Conservation (phyloP, 495 filamentous ascomycete genomes). For the Xylaria acuta region DNA sequence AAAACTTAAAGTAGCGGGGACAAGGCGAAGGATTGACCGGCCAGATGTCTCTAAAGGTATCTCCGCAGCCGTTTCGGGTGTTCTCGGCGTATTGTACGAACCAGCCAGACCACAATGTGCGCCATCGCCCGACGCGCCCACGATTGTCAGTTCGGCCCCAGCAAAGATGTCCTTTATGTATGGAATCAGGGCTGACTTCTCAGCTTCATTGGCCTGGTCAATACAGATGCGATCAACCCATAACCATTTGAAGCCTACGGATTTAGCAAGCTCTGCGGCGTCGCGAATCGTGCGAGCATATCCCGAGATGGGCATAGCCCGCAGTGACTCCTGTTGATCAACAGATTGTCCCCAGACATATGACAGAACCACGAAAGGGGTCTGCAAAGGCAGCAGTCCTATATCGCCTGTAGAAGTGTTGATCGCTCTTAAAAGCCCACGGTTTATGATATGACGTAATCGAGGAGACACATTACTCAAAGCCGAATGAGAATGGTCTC, state of each 20-base stretch:
- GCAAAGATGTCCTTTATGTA: slow-evolving; percentile 17
- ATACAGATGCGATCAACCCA: slow-evolving; percentile 17
- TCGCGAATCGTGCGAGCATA: not conserved
- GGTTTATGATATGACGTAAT: not conserved
- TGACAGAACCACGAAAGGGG: not conserved
- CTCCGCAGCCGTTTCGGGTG: not conserved
- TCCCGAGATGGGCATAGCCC: not conserved
- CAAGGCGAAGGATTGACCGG: not conserved
- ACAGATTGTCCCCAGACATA: not conserved
- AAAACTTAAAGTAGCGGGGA: not conserved
- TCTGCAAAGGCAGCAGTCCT: not conserved
- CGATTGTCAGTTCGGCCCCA: not conserved
- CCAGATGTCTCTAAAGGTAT: not conserved
- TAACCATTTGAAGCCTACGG: not conserved
- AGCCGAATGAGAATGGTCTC: too few species aligned
- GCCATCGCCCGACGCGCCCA: not conserved
- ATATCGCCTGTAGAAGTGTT: slow-evolving; percentile 6
- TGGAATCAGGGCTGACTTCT: slow-evolving; percentile 7
- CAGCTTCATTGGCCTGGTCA: not conserved
- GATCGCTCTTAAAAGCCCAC: slow-evolving; percentile 4
- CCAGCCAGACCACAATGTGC: not conserved
- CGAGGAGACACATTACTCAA: too few species aligned
- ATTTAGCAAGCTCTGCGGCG: not conserved
- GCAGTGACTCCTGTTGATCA: not conserved
- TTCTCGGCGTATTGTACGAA: not conserved